Base-by-base conservation (phyloP, 75 land plant genomes). In the Cupressus sempervirens region DNA sequence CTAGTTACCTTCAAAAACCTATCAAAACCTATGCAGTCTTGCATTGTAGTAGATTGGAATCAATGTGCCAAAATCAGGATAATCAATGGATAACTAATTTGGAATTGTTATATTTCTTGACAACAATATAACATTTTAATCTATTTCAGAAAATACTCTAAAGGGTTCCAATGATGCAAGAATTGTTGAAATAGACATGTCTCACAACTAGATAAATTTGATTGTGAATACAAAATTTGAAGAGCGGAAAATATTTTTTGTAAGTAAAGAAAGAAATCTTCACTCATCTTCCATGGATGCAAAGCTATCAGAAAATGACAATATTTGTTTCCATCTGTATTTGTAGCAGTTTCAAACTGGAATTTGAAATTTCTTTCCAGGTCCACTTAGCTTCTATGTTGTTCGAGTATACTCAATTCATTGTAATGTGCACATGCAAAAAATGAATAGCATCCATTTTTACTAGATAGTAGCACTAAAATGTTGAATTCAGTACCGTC, bases 1-100 rank as follows among this genome's bases (percentile, higher is more conserved):
- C 30, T 43, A 79, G 45, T n/a, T 79, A 79, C 81, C 81, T 79
- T 79, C 81, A 79, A 43, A 45, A 18, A 11, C 45, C 41, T 23
- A n/a, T 79, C 45, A 79, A 30, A 79, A 40, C 23, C 48, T 9
- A 11, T n/a, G 32, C 81, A 45, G 4, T 45, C 45, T 41, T 45
- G 30, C 13, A 26, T 23, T 79, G 81, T 4, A 79, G 81, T 43
- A 79, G 26, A 79, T n/a, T 23, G 80, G 30, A 41, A 77, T 77
- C 34, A 29, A 68, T 68, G 34, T 29, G 29, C 73, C 73, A 29
- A 29, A 56, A 68, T 68, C 73, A 23, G 29, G 73, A 26, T 7
- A 68, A 8, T 7, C 73, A 29, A 68, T n/a, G 73, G 34, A 0
- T 68, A 23, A 9, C 73, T 26, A 68, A 5, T n/a, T 26, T 56